Conservation (phyloP, 1,139 yeast genomes). For the Nakaseomyces delphensis region DNA sequence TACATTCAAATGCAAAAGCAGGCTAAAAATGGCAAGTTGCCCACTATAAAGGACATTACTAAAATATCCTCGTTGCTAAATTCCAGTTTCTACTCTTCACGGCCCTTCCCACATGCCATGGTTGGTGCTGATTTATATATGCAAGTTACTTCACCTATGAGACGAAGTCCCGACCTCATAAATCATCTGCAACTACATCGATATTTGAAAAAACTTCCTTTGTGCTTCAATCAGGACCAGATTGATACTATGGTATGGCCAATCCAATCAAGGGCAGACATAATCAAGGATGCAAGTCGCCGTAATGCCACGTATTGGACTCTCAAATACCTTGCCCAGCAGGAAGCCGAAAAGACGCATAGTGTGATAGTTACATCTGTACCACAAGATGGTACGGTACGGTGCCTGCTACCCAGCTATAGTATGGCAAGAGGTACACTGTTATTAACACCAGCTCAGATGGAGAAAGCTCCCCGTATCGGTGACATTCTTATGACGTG, state of each 20-base stretch:
- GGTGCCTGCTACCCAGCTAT: slow-evolving; percentile 35
- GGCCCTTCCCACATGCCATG: slow-evolving; percentile 42
- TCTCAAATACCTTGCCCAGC: slow-evolving; percentile 29
- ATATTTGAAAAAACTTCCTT: slow-evolving; percentile 23
- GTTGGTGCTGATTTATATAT: slow-evolving; percentile 59
- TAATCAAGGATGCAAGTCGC: slow-evolving; percentile 29
- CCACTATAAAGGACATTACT: slow-evolving; percentile 33
- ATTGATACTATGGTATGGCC: slow-evolving; percentile 27
- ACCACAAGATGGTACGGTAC: slow-evolving; percentile 35
- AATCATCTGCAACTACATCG: slow-evolving; percentile 66
- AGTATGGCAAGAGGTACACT: slow-evolving; percentile 32
- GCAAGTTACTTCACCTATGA: slow-evolving; percentile 80
- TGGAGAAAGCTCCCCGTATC: slow-evolving; percentile 29
- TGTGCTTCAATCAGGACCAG: slow-evolving; percentile 21
- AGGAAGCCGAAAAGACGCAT: slow-evolving; percentile 13
- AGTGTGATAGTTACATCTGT: slow-evolving; percentile 35
- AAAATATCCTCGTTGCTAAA: slow-evolving; percentile 34
- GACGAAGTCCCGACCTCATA: slow-evolving; percentile 76
- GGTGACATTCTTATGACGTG: slow-evolving; percentile 38
- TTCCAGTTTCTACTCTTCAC: slow-evolving; percentile 39
- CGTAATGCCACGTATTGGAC: slow-evolving; percentile 37
- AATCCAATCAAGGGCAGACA: slow-evolving; percentile 32
- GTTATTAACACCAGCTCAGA: slow-evolving; percentile 17
- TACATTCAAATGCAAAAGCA: slow-evolving; percentile 25
- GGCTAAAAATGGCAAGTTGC: slow-evolving; percentile 18